Base-by-base conservation (phyloP, 1,284 basidiomycete genomes). In the Leccinum laetum region DNA sequence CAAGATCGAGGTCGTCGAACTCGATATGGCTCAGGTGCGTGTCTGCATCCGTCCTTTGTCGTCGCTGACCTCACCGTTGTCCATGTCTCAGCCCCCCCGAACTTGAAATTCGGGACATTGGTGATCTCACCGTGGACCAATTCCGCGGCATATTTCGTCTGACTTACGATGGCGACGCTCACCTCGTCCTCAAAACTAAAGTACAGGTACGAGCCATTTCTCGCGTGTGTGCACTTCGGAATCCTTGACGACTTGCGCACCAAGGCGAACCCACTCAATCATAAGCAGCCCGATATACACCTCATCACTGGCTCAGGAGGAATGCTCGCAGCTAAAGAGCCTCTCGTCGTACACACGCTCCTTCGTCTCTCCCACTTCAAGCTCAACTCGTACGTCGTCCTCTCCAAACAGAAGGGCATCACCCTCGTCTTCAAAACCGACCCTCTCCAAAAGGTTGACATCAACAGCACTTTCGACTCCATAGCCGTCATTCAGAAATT, bases 401-500 rank as follows among this genome's bases (percentile, higher is more conserved):
- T 99, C 62, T 98, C 96, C 29, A 94, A 94, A 69, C 92, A 93
- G 76, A 99, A 99, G 75, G 98, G 98, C 60, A 98, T 99, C 77
- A 99, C 98, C 0, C 88, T 99, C 58, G 98, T 99, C 26, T 99
- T 99, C 89, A 99, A 99, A 81, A 99, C 98, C 64, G 98, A 99
- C 79, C 98, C 98, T 0, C 86, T 99, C 21, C 96, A 99, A 79
- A 95, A 96, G 72, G 95, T 99, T 63, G 94, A 99, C 74, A 99
- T 99, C 72, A 95, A 92, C 77, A 95, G 92, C 74, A 99, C 97
- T 0, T 99, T 99, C 74, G 98, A 99, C 79, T 96, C 94, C 16
- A 97, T 99, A 68, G 95, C 94, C 60, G 96, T 98, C 68, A 98
- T 99, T 64, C 94, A 98, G 73, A 96, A 94, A 64, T 98, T 96